Evolutionary conservation across 2,329 filamentous ascomycete genomes (phyloP).

Genomic region (Talaromyces sp.): DNA sequence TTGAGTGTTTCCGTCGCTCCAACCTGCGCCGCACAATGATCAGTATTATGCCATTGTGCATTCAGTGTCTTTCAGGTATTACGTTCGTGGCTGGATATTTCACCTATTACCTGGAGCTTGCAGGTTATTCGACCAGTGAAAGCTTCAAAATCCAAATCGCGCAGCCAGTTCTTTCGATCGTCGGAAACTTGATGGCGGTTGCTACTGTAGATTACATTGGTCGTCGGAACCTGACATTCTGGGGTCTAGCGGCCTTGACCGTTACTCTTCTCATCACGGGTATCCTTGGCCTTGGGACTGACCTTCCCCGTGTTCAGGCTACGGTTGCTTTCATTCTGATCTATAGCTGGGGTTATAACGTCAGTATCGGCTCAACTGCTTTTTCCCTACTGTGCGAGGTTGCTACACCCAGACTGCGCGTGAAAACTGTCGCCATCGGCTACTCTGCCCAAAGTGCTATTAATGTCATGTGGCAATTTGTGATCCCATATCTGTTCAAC

Average conservation of each 20-base stretch:
- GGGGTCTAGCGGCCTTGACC: slow-evolving; percentile 33
- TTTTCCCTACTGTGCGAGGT: slow-evolving; percentile 39
- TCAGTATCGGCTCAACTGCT: slow-evolving; percentile 39
- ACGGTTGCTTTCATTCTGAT: not conserved
- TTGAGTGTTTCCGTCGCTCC: slow-evolving; percentile 41
- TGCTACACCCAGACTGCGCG: slow-evolving; percentile 37
- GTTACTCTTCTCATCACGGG: slow-evolving; percentile 25
- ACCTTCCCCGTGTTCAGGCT: not conserved
- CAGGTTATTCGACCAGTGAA: slow-evolving; percentile 33
- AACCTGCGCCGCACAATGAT: slow-evolving; percentile 43
- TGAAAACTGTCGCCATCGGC: slow-evolving; percentile 43
- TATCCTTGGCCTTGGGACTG: slow-evolving; percentile 27
- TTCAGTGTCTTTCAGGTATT: slow-evolving; percentile 36
- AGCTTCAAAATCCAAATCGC: slow-evolving; percentile 41
- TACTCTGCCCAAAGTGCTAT: slow-evolving; percentile 31
- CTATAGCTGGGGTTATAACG: not conserved
- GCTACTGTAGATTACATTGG: not conserved
- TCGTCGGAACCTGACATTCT: slow-evolving; percentile 38
- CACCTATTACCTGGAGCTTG: slow-evolving; percentile 46
- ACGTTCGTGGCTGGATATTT: slow-evolving; percentile 37
- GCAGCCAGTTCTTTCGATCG: slow-evolving; percentile 39
- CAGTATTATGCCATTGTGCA: slow-evolving; percentile 35
- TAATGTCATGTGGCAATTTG: slow-evolving; percentile 35
- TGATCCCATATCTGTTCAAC: slow-evolving; percentile 39
- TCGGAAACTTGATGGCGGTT: slow-evolving; percentile 37